Evolutionary conservation across 768 basidiomycete species (phyloP).

Genomic region (Megacollybia marginata): DNA sequence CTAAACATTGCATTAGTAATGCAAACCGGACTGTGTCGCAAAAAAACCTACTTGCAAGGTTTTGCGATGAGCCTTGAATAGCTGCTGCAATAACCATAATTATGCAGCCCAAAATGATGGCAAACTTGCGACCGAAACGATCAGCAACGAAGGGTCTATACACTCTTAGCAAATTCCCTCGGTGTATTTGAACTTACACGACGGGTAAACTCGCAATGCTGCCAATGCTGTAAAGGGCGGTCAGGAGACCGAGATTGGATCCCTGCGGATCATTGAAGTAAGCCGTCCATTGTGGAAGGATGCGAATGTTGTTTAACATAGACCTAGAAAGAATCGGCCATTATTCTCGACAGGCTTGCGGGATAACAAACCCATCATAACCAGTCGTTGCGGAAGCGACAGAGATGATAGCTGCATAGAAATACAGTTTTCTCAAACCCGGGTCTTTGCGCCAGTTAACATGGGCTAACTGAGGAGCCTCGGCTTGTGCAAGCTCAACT

Average conservation of each 20-base stretch:
- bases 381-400: conserved; percentile 8
- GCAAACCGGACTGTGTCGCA: neutral
- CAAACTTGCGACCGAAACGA: conserved; percentile 7
- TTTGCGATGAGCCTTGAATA: conserved; percentile 6
- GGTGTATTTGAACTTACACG: conserved; percentile 5
- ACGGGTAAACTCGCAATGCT: conserved; percentile 7
- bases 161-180: conserved; percentile 2
- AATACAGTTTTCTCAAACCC: conserved; percentile 7
- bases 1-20: conserved; percentile 1
- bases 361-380: conserved; percentile 4
- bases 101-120: conserved; percentile 6
- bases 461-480: conserved; percentile 4
- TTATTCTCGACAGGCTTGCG: neutral
- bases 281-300: conserved; percentile 6
- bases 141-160: conserved; percentile 7
- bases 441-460: conserved; percentile 8
- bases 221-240: conserved; percentile 6
- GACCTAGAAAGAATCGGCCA: neutral
- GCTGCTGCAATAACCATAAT: conserved; percentile 6
- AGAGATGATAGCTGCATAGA: conserved; percentile 8
- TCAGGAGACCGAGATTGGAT: conserved; percentile 8
- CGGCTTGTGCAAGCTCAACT: conserved; percentile 4
- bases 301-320: conserved; percentile 6
- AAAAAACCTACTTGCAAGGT: conserved; percentile 6
- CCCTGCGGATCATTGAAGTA: conserved; percentile 7